A percentile compares a stretch with the other conserved stretches of the same genome.
Evolutionary conservation across 148 eudicot species (phyloP).

Genomic region (Nyssa sinensis): DNA sequence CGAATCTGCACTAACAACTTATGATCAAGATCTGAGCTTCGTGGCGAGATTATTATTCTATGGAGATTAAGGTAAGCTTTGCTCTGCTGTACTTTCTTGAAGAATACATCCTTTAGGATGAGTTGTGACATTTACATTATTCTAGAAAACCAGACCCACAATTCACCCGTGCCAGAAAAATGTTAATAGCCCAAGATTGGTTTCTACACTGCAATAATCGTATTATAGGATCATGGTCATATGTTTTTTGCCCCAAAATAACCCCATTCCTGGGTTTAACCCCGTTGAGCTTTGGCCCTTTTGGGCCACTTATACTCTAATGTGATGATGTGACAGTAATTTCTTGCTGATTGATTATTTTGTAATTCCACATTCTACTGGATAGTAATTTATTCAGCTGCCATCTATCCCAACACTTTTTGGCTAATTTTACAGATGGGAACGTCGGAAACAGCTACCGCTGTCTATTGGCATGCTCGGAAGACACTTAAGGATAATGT

Average conservation of each 20-base stretch:
- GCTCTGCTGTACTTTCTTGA: background rate
- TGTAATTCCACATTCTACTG: background rate
- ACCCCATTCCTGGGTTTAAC: background rate
- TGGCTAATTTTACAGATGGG: constrained; percentile 54
- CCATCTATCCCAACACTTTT: background rate
- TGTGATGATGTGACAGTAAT: background rate
- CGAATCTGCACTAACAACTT: constrained; percentile 71
- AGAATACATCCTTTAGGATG: background rate
- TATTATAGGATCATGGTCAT: background rate
- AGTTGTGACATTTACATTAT: background rate
- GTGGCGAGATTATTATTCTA: constrained; percentile 66
- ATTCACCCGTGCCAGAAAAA: background rate
- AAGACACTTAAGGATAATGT: constrained; percentile 55
- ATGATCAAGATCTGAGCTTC: constrained; percentile 57
- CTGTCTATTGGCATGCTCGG: constrained; percentile 77
- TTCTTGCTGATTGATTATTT: background rate
- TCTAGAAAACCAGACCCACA: background rate
- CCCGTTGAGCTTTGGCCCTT: background rate
- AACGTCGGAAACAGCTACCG: constrained; percentile 70
- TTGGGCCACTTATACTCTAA: background rate
- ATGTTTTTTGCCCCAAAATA: background rate
- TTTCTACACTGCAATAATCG: background rate
- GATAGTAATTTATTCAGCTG: background rate
- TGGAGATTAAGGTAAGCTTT: constrained; percentile 65
- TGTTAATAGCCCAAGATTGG: background rate